Base-by-base conservation (phyloP, 176 grass and related monocot species). In the Alloteropsis semialata region DNA sequence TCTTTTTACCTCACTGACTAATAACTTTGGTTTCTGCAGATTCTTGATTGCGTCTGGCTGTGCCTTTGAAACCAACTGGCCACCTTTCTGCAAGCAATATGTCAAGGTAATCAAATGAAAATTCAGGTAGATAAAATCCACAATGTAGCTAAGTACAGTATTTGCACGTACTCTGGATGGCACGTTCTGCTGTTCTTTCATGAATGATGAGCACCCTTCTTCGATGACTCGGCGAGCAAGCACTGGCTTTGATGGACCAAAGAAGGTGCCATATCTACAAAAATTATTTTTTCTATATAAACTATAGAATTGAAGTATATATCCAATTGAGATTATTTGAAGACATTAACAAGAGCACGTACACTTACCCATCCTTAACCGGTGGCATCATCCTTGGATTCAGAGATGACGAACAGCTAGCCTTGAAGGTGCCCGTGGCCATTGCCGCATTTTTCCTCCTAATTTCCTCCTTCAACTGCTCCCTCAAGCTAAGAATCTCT, bases 241-340 rank as follows among this genome's bases (percentile, higher is more conserved):
- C 46, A 81, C 84, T 27, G 87, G 84, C 17, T 77, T 72, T 19
- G 96, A 94, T 72, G 92, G 90, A 17, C 92, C 96, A 87, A 98
- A 95, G 81, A 98, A 98, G 46, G 55, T 92, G 45, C 95, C 95
- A 65, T 91, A 97, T 78, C 95, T 94, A 57, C 19, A 87, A 54
- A 37, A 66, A 13, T 36, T 43, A 15, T 81, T n/a, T n/a, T n/a
- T n/a, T n/a, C n/a, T n/a, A n/a, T n/a, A n/a, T n/a, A 19, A 84
- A 43, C 28, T 30, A 21, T 15, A n/a, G 14, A 9, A 46, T 6
- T 21, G 9, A 44, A 56, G 45, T 25, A 18, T 32, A 51, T 10
- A 59, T 25, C 6, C 1, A 27, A 16, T 30, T 1, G 12, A 44
- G 12, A 71, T 13, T 7, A 59, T 22, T 53, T 14, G 10, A 66